Base-by-base conservation (phyloP, 352 stramenopile genomes). In the Phytopythium oedochilum region DNA sequence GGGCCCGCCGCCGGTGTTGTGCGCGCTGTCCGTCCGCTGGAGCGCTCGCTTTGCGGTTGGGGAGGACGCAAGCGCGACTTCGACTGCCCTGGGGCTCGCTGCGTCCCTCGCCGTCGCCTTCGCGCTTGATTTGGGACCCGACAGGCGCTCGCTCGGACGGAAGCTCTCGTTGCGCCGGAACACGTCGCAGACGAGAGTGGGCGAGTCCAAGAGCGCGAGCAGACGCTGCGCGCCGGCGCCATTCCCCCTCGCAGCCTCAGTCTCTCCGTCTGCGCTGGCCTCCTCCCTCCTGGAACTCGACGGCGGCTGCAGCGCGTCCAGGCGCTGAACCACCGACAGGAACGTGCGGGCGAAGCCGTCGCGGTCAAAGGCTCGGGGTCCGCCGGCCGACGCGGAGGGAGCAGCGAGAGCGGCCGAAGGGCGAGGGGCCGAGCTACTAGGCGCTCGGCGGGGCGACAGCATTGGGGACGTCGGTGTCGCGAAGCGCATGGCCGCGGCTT, bases 281-380 rank as follows among this genome's bases (percentile, higher is more conserved):
- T 43, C 36, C n/a, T 25, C 38, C 4, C 47, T 34, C 25, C 46
- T 44, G 23, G 5, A 2, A 25, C 7, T 20, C 11, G 1, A 3
- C n/a, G 54, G 52, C 3, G 52, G 60, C 29, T 71, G 57, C 14
- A 76, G 51, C 6, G 65, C 59, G 7, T 76, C 70, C 18, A 80
- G 59, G 32, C 75, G 70, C 45, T 64, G 50, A 20, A 56, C 55
- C 12, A 76, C 64, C 18, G 32, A 48, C 18, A 66, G 54, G 42
- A 68, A 74, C 29, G 56, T 52, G 42, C 60, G 28, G 10, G 62
- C 38, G 39, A 74, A 61, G 20, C 39, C 31, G 10, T 45, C 55
- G 14, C 26, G 61, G 44, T 52, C 36, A 6, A 53, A 48, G 25
- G 3, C 35, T 15, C 44, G 22, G n/a, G n/a, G n/a, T n/a, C n/a